Percentiles rank a stretch among this genome's conserved stretches.
phyloP scores from a whole-genome alignment of 2,329 filamentous ascomycete genomes.

The Pseudonectria foliicola region DNA sequence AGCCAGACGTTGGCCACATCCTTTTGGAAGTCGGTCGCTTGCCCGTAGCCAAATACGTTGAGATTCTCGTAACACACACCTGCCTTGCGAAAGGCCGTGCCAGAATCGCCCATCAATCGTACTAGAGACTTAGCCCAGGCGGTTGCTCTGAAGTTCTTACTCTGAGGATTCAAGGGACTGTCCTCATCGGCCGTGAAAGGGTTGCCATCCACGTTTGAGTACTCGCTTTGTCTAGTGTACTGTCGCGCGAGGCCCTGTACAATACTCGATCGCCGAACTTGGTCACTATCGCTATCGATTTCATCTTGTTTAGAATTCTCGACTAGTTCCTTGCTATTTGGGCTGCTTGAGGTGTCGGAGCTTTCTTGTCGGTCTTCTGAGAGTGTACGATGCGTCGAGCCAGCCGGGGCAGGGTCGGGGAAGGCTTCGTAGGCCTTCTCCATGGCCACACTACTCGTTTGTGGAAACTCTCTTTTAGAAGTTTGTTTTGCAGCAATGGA shows the following conservation, averaged over 20 bases:
- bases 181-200: background rate
- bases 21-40: conserved; percentile 61
- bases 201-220: background rate
- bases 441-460: too few relatives aligned
- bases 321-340: background rate
- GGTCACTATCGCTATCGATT: background rate
- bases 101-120: conserved; percentile 39
- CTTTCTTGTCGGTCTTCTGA: too few relatives aligned
- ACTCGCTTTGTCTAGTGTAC: background rate
- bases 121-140: conserved; percentile 51
- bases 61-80: conserved; percentile 58
- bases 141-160: conserved; percentile 38
- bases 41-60: conserved; percentile 61
- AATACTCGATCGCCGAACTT: background rate
- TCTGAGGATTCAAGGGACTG: conserved; percentile 21
- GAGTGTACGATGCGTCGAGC: too few relatives aligned
- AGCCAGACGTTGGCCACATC: conserved; percentile 53
- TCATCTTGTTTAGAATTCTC: conserved; percentile 1
- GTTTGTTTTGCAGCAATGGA: too few relatives aligned
- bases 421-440: too few relatives aligned
- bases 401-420: too few relatives aligned
- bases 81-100: conserved; percentile 47
- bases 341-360: too few relatives aligned
- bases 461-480: too few relatives aligned
- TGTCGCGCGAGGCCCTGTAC: background rate